Conservation (phyloP, 768 basidiomycete species). For the Russula dissimulans region DNA sequence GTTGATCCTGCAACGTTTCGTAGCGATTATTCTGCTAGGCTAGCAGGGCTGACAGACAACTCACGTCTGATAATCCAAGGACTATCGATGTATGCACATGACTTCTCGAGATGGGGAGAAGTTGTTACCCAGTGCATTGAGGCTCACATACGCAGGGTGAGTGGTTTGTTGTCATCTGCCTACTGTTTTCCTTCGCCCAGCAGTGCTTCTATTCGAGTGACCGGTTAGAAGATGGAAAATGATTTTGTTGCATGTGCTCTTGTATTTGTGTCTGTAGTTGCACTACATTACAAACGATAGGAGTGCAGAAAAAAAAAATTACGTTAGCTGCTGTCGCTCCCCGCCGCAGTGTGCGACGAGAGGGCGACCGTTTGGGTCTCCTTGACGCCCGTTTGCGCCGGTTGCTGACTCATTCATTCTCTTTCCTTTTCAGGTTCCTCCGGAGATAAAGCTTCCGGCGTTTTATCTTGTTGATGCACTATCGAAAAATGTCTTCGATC, state of each 20-base stretch:
- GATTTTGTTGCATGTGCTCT: slow-evolving; percentile 2
- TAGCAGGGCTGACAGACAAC: slow-evolving; percentile 83
- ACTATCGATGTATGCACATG: slow-evolving; percentile 87
- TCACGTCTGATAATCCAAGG: slow-evolving; percentile 91
- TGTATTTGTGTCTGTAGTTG: slow-evolving; percentile 11
- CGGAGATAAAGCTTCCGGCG: slow-evolving; percentile 84
- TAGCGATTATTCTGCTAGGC: slow-evolving; percentile 64
- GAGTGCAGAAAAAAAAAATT: slow-evolving; percentile 16
- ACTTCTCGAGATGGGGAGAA: slow-evolving; percentile 67
- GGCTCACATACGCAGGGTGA: slow-evolving; percentile 81
- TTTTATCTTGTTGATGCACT: slow-evolving; percentile 97
- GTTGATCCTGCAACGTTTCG: slow-evolving; percentile 67
- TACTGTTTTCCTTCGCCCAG: slow-evolving; percentile 5
- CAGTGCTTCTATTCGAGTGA: background rate
- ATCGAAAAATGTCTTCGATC: slow-evolving; percentile 90
- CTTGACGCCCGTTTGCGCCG: slow-evolving; percentile 24
- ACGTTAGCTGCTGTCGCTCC: background rate
- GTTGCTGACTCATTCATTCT: slow-evolving; percentile 59
- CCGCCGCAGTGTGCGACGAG: slow-evolving; percentile 11
- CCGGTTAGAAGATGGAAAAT: slow-evolving; percentile 2
- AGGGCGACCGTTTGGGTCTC: slow-evolving; percentile 17
- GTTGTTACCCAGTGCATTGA: slow-evolving; percentile 78
- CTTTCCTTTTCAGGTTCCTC: slow-evolving; percentile 55
- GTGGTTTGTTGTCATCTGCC: slow-evolving; percentile 30
- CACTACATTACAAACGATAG: slow-evolving; percentile 11